Base-by-base conservation (phyloP, 768 basidiomycete genomes). In the Collybiopsis confluens region DNA sequence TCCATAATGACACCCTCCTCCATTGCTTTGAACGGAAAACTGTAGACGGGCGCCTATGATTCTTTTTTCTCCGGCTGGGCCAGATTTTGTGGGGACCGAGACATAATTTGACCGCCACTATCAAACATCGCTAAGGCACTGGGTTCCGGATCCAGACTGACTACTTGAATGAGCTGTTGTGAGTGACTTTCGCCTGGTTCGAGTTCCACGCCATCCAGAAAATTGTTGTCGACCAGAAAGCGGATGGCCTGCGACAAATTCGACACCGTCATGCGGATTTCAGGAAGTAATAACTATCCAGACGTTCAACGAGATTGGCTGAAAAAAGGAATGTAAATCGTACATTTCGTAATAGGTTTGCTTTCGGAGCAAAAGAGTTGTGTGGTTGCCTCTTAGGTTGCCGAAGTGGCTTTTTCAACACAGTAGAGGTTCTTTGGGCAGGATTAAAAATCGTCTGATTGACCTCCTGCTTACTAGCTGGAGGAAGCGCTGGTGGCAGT, bases 161-260 rank as follows among this genome's bases (percentile, higher is more conserved):
- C 63, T 20, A 90, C 82, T 64, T 86, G 73, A 18, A 92, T 90
- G 66, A 76, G 73, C 56, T 74, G n/a, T n/a, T n/a, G 76, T 37
- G 79, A 70, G 42, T 80, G 73, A 3, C 86, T 86, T 65, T 92
- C 82, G 0, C 95, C 95, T 15, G 90, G 87, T 42, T 75, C 79
- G 24, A 88, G 67, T 67, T 97, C 95, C 1, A 96, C 91, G 27
- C 80, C 80, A 42, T 76, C 73, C 33, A 98, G 70, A 69, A 95
- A 92, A 63, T 93, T 85, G 58, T 98, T 97, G 56, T 90, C 88
- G 1, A 91, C 92, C 16, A 96, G 68, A 68, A 97, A 98, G 27
- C 80, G 83, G 58, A 97, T 90, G 4, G 90, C 92, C 66, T 98
- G 95, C 0, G 93, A 93, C 4, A 98, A 76, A 67, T 94, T 94